Evolutionary conservation across 129 eudicot genomes (phyloP).

Genomic region (Centella asiatica): DNA sequence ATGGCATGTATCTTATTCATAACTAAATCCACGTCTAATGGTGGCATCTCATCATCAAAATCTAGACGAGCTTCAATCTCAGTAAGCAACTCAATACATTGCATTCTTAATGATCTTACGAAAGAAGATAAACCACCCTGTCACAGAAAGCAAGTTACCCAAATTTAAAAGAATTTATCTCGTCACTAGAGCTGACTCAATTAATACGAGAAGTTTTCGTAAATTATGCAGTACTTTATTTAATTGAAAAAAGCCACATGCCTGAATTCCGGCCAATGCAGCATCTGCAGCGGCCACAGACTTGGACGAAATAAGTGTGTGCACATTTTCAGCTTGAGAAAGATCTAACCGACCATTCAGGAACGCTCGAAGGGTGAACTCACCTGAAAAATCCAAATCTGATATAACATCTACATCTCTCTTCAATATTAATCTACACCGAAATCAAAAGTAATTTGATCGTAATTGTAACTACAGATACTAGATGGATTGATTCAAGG

Average conservation of each 20-base stretch:
- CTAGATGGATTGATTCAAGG: too few relatives aligned
- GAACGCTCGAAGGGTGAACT: conserved; percentile 96
- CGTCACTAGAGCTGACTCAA: not conserved
- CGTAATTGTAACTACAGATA: not conserved
- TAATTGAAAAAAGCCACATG: conserved; percentile 6
- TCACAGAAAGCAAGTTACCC: conserved; percentile 9
- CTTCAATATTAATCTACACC: not conserved
- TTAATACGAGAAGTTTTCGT: not conserved
- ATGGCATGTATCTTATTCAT: conserved; percentile 40
- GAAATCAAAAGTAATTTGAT: not conserved
- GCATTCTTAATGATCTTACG: conserved; percentile 70
- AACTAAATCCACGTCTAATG: conserved; percentile 41
- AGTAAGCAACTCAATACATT: conserved; percentile 82
- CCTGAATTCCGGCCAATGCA: conserved; percentile 97
- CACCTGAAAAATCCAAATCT: conserved; percentile 37
- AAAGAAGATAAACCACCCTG: conserved; percentile 96
- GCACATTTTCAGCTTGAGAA: conserved; percentile 92
- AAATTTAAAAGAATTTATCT: not conserved
- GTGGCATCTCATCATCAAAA: conserved; percentile 99
- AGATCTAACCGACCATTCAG: conserved; percentile 93
- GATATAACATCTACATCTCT: not conserved
- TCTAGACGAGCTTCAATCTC: conserved; percentile 99
- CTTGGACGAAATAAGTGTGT: conserved; percentile 73
- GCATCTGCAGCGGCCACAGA: conserved; percentile 95
- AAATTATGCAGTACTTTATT: not conserved